Percentiles rank a stretch among this genome's conserved stretches.
These are phyloP conservation scores for Tagetes erecta DNA, from an alignment of 129 eudicot species.

Conservation along the genomic window DNA sequence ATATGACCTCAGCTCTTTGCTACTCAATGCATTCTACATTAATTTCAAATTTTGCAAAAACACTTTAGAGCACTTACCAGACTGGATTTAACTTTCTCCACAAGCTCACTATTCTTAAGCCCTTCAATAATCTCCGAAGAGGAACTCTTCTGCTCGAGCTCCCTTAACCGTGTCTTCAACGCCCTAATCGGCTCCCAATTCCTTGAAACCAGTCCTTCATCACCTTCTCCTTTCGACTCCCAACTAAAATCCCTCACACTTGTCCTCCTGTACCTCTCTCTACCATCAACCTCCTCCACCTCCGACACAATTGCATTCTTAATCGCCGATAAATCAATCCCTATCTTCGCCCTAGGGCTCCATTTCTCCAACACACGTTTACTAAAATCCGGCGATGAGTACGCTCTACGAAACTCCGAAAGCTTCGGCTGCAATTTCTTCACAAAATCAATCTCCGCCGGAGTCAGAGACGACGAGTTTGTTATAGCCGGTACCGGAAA, in stretches of 20 bases:
- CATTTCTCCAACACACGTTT: conserved; percentile 60
- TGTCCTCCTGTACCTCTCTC: conserved; percentile 48
- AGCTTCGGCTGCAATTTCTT: conserved; percentile 74
- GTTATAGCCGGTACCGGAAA: conserved; percentile 63
- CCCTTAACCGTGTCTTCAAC: conserved; percentile 57
- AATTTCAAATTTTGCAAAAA: background rate
- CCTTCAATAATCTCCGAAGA: conserved; percentile 65
- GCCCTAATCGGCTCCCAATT: conserved; percentile 86
- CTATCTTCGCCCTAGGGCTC: conserved; percentile 57
- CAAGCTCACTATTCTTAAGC: conserved; percentile 62
- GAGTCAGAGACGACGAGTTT: conserved; percentile 48
- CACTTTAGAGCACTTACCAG: conserved; percentile 38
- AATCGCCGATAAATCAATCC: conserved; percentile 75
- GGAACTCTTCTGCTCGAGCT: conserved; percentile 62
- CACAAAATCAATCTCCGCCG: conserved; percentile 78
- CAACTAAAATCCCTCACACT: conserved; percentile 47
- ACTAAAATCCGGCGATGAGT: conserved; percentile 84
- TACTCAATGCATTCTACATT: too few relatives aligned
- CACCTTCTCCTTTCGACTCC: conserved; percentile 43
- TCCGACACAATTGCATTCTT: conserved; percentile 80
- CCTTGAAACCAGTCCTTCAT: conserved; percentile 39
- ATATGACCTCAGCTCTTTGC: too few relatives aligned
- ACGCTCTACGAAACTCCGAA: conserved; percentile 66
- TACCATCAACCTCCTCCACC: conserved; percentile 55
- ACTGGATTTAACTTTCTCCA: conserved; percentile 72